These are phyloP conservation scores for Penicillium brevicompactum DNA, from an alignment of 2,329 filamentous ascomycete species.

Conservation along the genomic window DNA sequence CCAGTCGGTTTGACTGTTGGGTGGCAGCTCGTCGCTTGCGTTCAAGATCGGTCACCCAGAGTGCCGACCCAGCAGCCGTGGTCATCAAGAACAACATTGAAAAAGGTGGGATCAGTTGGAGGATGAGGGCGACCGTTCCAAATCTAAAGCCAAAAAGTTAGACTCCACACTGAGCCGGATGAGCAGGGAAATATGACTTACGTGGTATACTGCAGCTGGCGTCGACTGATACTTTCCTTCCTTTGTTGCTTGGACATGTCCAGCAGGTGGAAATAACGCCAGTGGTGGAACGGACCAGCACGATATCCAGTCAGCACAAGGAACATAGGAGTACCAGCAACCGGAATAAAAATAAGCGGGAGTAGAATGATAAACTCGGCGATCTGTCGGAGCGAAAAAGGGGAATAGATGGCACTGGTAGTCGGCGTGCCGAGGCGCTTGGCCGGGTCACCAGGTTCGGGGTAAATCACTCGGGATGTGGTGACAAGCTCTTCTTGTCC, in stretches of 20 bases:
- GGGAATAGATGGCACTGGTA: slow-evolving; percentile 74
- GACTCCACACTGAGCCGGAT: not conserved
- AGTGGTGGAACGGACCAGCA: slow-evolving; percentile 85
- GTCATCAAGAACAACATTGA: slow-evolving; percentile 96
- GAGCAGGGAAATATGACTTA: slow-evolving; percentile 33
- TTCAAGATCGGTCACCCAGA: slow-evolving; percentile 84
- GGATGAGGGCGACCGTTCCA: slow-evolving; percentile 76
- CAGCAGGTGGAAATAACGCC: slow-evolving; percentile 82
- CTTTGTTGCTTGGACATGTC: slow-evolving; percentile 73
- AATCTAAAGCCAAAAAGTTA: slow-evolving; percentile 55
- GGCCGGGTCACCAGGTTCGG: slow-evolving; percentile 70
- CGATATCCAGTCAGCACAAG: slow-evolving; percentile 84
- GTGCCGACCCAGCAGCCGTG: slow-evolving; percentile 77
- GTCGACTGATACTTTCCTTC: slow-evolving; percentile 67
- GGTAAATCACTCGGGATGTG: slow-evolving; percentile 65
- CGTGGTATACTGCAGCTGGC: slow-evolving; percentile 85
- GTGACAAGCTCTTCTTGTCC: slow-evolving; percentile 70
- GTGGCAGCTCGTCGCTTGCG: slow-evolving; percentile 46
- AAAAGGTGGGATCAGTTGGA: slow-evolving; percentile 85
- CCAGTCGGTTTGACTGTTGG: slow-evolving; percentile 18
- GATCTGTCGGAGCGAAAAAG: slow-evolving; percentile 90
- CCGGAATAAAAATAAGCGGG: slow-evolving; percentile 84
- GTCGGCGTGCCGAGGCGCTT: slow-evolving; percentile 83
- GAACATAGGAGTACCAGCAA: slow-evolving; percentile 81
- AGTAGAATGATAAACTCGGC: slow-evolving; percentile 77